Evolutionary conservation across 1,284 basidiomycete species (phyloP).

Genomic region (Marasmius oreades): DNA sequence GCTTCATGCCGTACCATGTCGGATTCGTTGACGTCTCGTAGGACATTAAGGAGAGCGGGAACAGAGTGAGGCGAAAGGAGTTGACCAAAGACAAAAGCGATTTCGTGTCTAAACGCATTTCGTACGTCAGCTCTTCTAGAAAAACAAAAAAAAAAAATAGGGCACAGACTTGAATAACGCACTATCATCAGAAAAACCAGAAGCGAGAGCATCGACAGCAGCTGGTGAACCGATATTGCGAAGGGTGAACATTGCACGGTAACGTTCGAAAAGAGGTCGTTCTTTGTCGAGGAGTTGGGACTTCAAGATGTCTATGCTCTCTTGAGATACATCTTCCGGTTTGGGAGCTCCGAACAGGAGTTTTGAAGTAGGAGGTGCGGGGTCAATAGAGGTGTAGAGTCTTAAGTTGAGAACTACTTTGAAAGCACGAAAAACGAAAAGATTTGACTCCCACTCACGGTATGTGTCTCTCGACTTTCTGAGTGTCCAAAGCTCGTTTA

Average conservation of each 20-base stretch:
- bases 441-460: constrained; percentile 31
- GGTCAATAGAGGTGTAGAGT: constrained; percentile 88
- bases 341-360: constrained; percentile 52
- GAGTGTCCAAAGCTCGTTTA: constrained; percentile 36
- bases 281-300: constrained; percentile 64
- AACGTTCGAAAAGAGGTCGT: constrained; percentile 87
- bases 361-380: constrained; percentile 78
- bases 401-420: constrained; percentile 23
- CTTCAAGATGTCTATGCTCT: constrained; percentile 58
- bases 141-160: background rate
- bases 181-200: constrained; percentile 83
- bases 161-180: constrained; percentile 80
- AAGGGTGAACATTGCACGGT: constrained; percentile 97
- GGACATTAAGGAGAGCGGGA: constrained; percentile 78
- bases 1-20: constrained; percentile 99
- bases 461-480: constrained; percentile 31
- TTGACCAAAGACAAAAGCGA: constrained; percentile 98
- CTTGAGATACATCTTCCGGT: constrained; percentile 42
- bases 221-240: constrained; percentile 81
- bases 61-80: constrained; percentile 88
- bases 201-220: constrained; percentile 89
- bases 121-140: background rate
- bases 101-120: constrained; percentile 74
- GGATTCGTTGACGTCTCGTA: constrained; percentile 73
- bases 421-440: background rate